These are phyloP conservation scores for Andrographis paniculata DNA, from an alignment of 305 asterid species.

Conservation along the genomic window DNA sequence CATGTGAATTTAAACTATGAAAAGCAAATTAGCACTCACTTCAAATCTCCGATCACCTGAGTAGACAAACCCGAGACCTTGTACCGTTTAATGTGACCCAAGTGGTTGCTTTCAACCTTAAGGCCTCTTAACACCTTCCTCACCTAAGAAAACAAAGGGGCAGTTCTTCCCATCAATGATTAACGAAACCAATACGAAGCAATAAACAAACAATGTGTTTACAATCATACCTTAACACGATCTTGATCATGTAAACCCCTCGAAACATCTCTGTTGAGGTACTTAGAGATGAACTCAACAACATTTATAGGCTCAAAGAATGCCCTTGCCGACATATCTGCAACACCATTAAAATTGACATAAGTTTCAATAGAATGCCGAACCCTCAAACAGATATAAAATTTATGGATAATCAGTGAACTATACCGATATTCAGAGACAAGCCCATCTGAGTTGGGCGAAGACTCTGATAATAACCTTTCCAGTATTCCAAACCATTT, in stretches of 20 bases:
- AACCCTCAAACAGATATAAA: not conserved
- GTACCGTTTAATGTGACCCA: conserved; percentile 27
- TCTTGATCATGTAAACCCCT: conserved; percentile 53
- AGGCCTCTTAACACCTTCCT: conserved; percentile 46
- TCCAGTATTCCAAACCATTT: conserved; percentile 61
- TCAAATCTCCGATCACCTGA: conserved; percentile 8
- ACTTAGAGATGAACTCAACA: conserved; percentile 25
- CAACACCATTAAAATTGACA: no score
- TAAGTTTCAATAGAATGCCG: no score
- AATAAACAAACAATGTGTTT: not conserved
- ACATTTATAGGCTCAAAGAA: conserved; percentile 57
- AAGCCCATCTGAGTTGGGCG: conserved; percentile 95
- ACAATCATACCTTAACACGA: conserved; percentile 44
- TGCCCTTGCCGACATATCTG: conserved; percentile 80
- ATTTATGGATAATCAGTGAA: not conserved
- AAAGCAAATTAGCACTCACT: no score
- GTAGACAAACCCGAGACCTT: conserved; percentile 43
- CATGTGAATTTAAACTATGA: no score
- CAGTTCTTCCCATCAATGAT: not conserved
- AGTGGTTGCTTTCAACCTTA: conserved; percentile 34
- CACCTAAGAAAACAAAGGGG: conserved; percentile 25
- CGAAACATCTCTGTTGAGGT: conserved; percentile 27
- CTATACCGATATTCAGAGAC: conserved; percentile 67
- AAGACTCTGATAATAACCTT: conserved; percentile 76
- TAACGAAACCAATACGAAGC: not conserved